Conservation (phyloP, 768 basidiomycete genomes). For the Boletus subparvulus region DNA sequence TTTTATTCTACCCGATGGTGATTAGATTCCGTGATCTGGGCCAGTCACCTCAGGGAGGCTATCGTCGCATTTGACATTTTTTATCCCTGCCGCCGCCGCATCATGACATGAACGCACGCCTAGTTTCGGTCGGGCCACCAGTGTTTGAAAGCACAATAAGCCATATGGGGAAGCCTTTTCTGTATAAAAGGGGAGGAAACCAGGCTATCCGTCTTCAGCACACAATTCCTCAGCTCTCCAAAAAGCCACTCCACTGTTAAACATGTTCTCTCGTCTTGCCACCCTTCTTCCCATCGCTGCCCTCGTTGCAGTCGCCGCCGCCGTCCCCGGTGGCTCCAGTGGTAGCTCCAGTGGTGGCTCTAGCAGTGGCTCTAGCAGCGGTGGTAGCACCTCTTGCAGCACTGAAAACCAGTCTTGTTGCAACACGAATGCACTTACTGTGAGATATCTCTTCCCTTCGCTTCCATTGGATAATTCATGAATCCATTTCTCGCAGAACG, state of each 20-base stretch:
- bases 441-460: too few relatives aligned
- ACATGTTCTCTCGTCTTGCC: not conserved
- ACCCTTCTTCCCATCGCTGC: not conserved
- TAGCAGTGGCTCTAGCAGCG: too few relatives aligned
- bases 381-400: too few relatives aligned
- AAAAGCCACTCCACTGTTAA: not conserved
- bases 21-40: not conserved
- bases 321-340: too few relatives aligned
- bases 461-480: too few relatives aligned
- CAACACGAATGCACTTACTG: too few relatives aligned
- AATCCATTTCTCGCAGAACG: too few relatives aligned
- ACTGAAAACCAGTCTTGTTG: too few relatives aligned
- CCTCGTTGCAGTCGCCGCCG: not conserved
- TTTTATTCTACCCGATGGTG: not conserved
- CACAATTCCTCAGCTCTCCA: not conserved
- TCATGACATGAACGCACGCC: too few relatives aligned
- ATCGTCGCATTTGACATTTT: not conserved
- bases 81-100: too few relatives aligned
- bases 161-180: not conserved
- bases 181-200: not conserved
- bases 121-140: not conserved
- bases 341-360: too few relatives aligned
- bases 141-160: not conserved
- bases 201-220: not conserved
- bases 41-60: not conserved